Base-by-base conservation (phyloP, 441 rosid genomes). In the Gossypium schwendimanii region DNA sequence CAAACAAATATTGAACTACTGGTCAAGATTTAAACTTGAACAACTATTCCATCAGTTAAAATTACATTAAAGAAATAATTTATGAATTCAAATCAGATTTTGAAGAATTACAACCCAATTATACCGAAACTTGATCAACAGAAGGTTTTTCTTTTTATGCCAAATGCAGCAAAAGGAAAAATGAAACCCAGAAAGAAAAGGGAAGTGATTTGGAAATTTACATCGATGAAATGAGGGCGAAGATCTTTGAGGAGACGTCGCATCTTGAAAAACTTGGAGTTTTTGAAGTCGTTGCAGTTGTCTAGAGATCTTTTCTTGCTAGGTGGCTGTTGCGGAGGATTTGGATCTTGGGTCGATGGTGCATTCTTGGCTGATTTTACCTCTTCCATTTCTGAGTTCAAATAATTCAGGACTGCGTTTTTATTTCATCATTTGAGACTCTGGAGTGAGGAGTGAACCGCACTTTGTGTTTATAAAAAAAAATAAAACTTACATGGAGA, bases 171-270 rank as follows among this genome's bases (percentile, higher is more conserved):
- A 8, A 28, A n/a, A 68, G 60, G 59, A 49, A 69, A 23, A 23
- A 23, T 21, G 45, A 52, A 65, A 49, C 59, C 63, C 64, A 15
- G 50, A 49, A 7, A 41, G 20, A 67, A 71, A 26, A 2, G 15
- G 57, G 28, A 18, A 39, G 1, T 7, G 1, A 47, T 55, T 39
- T 8, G 53, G 20, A 73, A 54, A 7, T 8, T 11, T 75, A 90
- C 98, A 97, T 94, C 89, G 64, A 92, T 72, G 59, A 94, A 55
- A 74, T 80, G 89, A 75, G 97, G 97, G 41, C 95, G 96, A 66
- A 92, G 86, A 70, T 88, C 97, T 65, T 80, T 87, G 72, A 94
- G 76, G 74, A 90, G 70, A 65, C 83, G 78, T 50, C 97, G 96
- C 84, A 94, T 85, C 87, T 89, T 90, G 83, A 75, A 82, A 87